Percentiles rank a stretch among this genome's conserved stretches.
Conservation (phyloP, 225 moss, liverwort and hornwort genomes). For the Polytrichum formosum region DNA sequence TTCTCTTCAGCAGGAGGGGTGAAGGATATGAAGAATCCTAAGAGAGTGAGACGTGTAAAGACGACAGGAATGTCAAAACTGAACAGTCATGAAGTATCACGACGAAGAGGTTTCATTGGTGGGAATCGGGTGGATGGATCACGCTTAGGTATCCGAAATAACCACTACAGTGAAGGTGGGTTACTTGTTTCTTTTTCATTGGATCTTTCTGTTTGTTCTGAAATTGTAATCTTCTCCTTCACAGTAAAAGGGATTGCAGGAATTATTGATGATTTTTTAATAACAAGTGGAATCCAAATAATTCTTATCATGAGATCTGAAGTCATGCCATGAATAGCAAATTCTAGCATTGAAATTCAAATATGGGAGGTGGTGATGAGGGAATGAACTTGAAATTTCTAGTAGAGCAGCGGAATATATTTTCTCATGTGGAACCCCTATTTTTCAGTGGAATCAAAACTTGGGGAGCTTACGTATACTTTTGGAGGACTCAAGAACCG, state of each 20-base stretch:
- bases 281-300: no score
- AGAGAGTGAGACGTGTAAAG: constrained; percentile 65
- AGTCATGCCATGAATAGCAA: no score
- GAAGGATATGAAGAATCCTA: constrained; percentile 45
- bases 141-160: constrained; percentile 29
- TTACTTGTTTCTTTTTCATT: background rate
- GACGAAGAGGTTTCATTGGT: constrained; percentile 26
- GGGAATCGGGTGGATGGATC: constrained; percentile 11
- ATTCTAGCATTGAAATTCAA: background rate
- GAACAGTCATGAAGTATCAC: constrained; percentile 10
- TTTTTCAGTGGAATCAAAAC: constrained; percentile 76
- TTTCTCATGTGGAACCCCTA: background rate
- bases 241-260: no score
- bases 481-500: constrained; percentile 64
- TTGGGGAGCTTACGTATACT: constrained; percentile 61
- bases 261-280: no score
- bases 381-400: no score
- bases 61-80: constrained; percentile 42
- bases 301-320: no score
- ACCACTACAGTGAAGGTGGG: constrained; percentile 39
- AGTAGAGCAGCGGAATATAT: background rate
- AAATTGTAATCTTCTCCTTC: no score
- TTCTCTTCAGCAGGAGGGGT: constrained; percentile 18
- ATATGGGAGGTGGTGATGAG: no score
- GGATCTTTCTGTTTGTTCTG: no score